These are phyloP conservation scores for Clonostachys byssicola DNA, from an alignment of 2,329 filamentous ascomycete species.

Conservation along the genomic window DNA sequence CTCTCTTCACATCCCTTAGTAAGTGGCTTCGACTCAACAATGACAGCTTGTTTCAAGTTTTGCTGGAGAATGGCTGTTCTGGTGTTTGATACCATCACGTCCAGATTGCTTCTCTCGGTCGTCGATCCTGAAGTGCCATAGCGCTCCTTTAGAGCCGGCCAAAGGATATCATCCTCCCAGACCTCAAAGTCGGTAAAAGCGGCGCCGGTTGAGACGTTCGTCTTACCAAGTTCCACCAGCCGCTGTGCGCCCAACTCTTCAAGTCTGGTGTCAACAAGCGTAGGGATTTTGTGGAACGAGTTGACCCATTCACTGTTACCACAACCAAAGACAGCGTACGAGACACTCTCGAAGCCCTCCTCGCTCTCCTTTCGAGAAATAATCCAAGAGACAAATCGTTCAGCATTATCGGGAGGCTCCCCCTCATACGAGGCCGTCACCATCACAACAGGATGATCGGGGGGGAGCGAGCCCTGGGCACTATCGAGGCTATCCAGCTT, in stretches of 20 bases:
- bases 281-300: conserved; percentile 67
- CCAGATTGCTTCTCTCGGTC: conserved; percentile 6
- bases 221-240: conserved; percentile 41
- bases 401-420: conserved; percentile 68
- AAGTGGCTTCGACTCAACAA: conserved; percentile 46
- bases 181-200: conserved; percentile 58
- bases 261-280: conserved; percentile 51
- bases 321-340: conserved; percentile 67
- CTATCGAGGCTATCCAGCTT: conserved; percentile 56
- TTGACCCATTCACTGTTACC: conserved; percentile 53
- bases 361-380: conserved; percentile 39
- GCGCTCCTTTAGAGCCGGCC: conserved; percentile 28
- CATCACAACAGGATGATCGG: conserved; percentile 49
- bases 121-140: conserved; percentile 31
- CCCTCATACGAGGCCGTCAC: conserved; percentile 73
- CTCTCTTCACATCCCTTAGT: conserved; percentile 41
- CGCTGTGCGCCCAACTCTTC: conserved; percentile 24
- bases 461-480: conserved; percentile 38
- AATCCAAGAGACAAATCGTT: conserved; percentile 65
- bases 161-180: conserved; percentile 52
- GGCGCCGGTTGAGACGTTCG: conserved; percentile 53
- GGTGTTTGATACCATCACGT: conserved; percentile 43
- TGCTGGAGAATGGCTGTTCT: conserved; percentile 52
- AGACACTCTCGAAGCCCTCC: conserved; percentile 54
- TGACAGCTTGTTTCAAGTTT: conserved; percentile 53